phyloP scores from a whole-genome alignment of 352 stramenopile species.

The Phytopythium oedochilum region DNA sequence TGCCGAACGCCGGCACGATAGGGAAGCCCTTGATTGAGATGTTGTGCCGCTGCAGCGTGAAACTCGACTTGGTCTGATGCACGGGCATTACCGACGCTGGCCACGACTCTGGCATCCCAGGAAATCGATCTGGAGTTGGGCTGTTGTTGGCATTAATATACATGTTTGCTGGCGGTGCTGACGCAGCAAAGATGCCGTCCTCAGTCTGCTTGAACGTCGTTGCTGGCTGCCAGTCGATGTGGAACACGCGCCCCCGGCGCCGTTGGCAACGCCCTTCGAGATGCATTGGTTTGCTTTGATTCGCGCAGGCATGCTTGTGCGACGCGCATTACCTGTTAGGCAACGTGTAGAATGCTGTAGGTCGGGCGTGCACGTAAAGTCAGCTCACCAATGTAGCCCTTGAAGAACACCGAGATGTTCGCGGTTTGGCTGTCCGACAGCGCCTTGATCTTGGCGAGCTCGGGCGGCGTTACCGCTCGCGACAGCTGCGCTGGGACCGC shows the following conservation, averaged over 20 bases:
- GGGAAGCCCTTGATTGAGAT: slow-evolving; percentile 19
- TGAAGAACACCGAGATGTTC: neutral
- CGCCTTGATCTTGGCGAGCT: neutral
- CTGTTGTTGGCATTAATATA: slow-evolving; percentile 8
- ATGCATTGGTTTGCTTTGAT: slow-evolving; percentile 15
- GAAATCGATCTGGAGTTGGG: neutral
- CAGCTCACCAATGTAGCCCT: slow-evolving; percentile 11
- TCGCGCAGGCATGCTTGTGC: slow-evolving; percentile 9
- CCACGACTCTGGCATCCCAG: slow-evolving; percentile 3
- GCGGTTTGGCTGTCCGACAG: slow-evolving; percentile 10
- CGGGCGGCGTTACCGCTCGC: slow-evolving; percentile 4
- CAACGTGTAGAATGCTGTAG: no score
- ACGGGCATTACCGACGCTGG: no score
- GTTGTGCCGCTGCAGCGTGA: no score
- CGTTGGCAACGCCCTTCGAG: slow-evolving; percentile 9
- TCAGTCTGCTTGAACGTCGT: slow-evolving; percentile 1
- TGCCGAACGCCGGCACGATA: slow-evolving; percentile 16
- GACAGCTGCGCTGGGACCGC: neutral
- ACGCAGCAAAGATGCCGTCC: slow-evolving; percentile 7
- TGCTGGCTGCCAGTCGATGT: slow-evolving; percentile 10
- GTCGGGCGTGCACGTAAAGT: no score
- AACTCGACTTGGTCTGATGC: neutral
- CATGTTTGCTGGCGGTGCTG: slow-evolving; percentile 1
- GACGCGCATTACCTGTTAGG: no score
- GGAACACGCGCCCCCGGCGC: slow-evolving; percentile 3